Evolutionary conservation across 2,329 filamentous ascomycete species (phyloP).

Genomic region (Talaromyces funiculosus): DNA sequence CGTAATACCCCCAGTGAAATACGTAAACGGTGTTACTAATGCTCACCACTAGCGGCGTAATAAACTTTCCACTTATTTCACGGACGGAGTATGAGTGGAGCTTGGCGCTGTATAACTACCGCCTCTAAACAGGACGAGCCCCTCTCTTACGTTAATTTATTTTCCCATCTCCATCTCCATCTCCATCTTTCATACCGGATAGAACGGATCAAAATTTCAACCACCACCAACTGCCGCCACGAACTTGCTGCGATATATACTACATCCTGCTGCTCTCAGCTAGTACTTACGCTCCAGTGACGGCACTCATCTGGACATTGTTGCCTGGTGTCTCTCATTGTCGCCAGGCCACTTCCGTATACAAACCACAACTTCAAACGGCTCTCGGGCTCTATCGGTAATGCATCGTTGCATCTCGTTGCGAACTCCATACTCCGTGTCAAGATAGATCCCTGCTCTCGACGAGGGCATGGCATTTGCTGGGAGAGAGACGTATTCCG

Average conservation of each 20-base stretch:
- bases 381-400: background rate
- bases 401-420: constrained; percentile 16
- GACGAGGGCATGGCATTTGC: constrained; percentile 34
- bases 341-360: background rate
- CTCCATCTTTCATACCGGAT: constrained; percentile 1
- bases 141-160: constrained; percentile 1
- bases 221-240: no score
- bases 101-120: background rate
- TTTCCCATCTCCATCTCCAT: constrained; percentile 4
- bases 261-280: constrained; percentile 13
- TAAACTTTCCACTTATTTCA: background rate
- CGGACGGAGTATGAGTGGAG: background rate
- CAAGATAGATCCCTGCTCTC: constrained; percentile 19
- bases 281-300: background rate
- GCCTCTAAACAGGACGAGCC: background rate
- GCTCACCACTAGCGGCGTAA: background rate
- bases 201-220: background rate
- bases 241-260: background rate
- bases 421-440: constrained; percentile 13
- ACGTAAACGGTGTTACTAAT: background rate
- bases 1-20: background rate
- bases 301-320: background rate
- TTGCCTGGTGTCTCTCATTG: background rate
- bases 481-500: constrained; percentile 30
- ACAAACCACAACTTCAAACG: background rate